Conservation (phyloP, 345 rosid species). For the Orychophragmus violaceus region DNA sequence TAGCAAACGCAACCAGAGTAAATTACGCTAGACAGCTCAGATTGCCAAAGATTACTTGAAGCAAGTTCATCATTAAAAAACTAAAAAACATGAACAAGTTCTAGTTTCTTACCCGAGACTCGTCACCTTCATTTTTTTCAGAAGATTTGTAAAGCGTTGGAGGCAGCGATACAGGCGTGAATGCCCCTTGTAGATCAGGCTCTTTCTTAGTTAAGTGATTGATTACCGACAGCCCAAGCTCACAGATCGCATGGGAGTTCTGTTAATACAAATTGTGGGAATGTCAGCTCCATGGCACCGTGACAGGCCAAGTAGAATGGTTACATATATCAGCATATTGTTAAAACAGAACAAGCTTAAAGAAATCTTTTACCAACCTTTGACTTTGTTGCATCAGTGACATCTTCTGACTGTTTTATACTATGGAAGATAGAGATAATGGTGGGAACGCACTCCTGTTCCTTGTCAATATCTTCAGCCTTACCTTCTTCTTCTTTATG, state of each 20-base stretch:
- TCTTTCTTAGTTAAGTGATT: slow-evolving; percentile 53
- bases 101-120: slow-evolving; percentile 45
- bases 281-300: slow-evolving; percentile 19
- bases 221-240: slow-evolving; percentile 69
- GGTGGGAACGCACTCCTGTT: slow-evolving; percentile 48
- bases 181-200: slow-evolving; percentile 35
- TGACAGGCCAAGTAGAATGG: neutral
- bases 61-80: neutral
- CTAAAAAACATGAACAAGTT: neutral
- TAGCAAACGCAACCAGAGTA: slow-evolving; percentile 3
- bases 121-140: slow-evolving; percentile 55
- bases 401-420: slow-evolving; percentile 72
- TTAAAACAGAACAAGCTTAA: slow-evolving; percentile 5
- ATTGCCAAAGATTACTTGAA: neutral
- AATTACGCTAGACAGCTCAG: neutral
- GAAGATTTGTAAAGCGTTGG: slow-evolving; percentile 50
- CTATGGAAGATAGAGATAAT: slow-evolving; percentile 48
- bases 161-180: slow-evolving; percentile 52
- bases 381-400: slow-evolving; percentile 59
- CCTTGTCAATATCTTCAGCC: slow-evolving; percentile 53
- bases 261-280: slow-evolving; percentile 36
- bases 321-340: neutral
- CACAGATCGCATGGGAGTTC: slow-evolving; percentile 89
- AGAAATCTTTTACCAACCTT: slow-evolving; percentile 48
- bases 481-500: slow-evolving; percentile 79